Base-by-base conservation (phyloP, 2,329 filamentous ascomycete species). In the Coniella lustricola region DNA sequence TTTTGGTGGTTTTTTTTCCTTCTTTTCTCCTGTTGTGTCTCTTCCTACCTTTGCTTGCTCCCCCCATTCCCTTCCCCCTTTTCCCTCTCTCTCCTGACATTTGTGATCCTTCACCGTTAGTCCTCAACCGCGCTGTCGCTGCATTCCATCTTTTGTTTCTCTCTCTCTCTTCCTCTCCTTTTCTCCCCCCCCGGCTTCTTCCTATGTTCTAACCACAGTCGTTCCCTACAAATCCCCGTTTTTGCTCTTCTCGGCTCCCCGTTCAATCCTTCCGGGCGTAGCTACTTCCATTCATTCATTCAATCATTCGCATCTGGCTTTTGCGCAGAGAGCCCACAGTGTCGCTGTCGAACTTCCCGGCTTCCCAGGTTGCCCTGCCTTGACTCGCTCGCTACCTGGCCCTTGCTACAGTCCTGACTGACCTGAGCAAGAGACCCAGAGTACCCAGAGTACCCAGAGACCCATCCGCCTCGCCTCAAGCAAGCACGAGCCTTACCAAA, bases 251-350 rank as follows among this genome's bases (percentile, higher is more conserved):
- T 54, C 53, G 59, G 62, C 60, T 67, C 66, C 68, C 71, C 72
- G 70, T 71, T 60, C 73, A 75, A 70, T 75, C 73, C 61, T 74
- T 76, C 64, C 71, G 65, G 65, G 66, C 67, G 64, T 44, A 64
- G 57, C 64, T 63, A 67, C 71, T 69, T 49, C 62, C 70, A 66
- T 64, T 67, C 65, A 61, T 67, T 66, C 54, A 56, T 29, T 5
- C 25, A 29, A 29, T 10, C n/a, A n/a, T n/a, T n/a, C n/a, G n/a
- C n/a, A n/a, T n/a, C n/a, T 10, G 25, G 25, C 25, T 10, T 55
- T 59, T 60, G 56, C 49, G 49, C 49, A 57, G 56, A 56, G 51
- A 55, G 47, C 54, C 46, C 52, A 52, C 46, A 54, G 53, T 50
- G 52, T 35, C 17, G 17, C 40, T 46, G n/a, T n/a, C n/a, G n/a